Percentiles rank a stretch among this genome's conserved stretches.
These are phyloP conservation scores for Cryptococcus sp. DNA, from an alignment of 1,284 basidiomycete species.

Conservation along the genomic window DNA sequence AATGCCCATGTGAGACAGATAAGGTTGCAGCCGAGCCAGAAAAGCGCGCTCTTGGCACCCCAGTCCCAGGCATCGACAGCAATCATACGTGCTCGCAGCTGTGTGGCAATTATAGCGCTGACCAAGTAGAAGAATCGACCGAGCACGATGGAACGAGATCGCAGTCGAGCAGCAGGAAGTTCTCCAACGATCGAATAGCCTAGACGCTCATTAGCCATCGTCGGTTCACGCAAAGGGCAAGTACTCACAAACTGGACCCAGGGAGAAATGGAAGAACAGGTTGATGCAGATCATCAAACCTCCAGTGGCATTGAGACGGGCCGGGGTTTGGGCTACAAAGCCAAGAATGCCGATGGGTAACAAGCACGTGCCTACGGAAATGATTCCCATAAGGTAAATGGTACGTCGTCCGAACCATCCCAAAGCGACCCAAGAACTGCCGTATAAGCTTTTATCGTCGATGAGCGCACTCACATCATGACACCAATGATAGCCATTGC, in stretches of 20 bases:
- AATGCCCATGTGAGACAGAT: constrained; percentile 17
- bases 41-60: constrained; percentile 34
- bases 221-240: not conserved
- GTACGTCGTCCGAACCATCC: constrained; percentile 20
- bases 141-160: constrained; percentile 14
- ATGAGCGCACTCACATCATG: constrained; percentile 20
- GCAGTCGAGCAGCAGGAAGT: constrained; percentile 19
- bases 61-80: constrained; percentile 13
- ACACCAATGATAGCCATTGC: constrained; percentile 46
- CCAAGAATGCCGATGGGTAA: constrained; percentile 16
- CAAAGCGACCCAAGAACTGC: constrained; percentile 16
- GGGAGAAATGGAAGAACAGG: constrained; percentile 21
- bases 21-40: constrained; percentile 41
- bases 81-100: constrained; percentile 22
- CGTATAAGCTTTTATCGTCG: not conserved
- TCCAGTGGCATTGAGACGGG: constrained; percentile 8
- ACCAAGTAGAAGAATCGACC: constrained; percentile 12
- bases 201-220: not conserved
- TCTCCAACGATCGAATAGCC: constrained; percentile 23
- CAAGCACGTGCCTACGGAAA: constrained; percentile 4
- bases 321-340: constrained; percentile 1
- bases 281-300: constrained; percentile 23
- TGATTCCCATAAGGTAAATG: constrained; percentile 28
- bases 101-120: constrained; percentile 13
- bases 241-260: constrained; percentile 31